Base-by-base conservation (phyloP, 1,139 yeast species). In the Blastobotrys petasosporus region DNA sequence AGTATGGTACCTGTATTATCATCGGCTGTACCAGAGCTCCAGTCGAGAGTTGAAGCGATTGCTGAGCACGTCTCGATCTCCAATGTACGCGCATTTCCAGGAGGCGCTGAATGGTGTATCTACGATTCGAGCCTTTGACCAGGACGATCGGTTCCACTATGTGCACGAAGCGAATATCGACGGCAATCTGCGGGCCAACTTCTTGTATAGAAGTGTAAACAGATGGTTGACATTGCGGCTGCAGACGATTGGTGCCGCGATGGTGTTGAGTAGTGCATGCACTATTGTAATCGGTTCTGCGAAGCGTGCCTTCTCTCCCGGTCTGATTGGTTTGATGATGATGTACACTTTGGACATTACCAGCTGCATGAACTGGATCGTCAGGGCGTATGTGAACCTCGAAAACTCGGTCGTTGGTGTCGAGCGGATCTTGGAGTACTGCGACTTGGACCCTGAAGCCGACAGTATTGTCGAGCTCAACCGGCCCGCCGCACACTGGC, bases 1-100 rank as follows among this genome's bases (percentile, higher is more conserved):
- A 47, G 78, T 71, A 54, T 67, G 90, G 47, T 92, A 92, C 67
- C 67, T 79, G 47, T 83, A 80, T 62, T 90, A 85, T 63, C 97
- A 94, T 65, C 85, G 79, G 59, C 86, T 83, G 64, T 85, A 82
- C 59, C 90, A 83, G 59, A 80, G 79, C 46, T 77, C 88, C 9
- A 79, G 88, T 8, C 75, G 94, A 61, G 95, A 86, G 62, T 68
- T 87, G 46, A 85, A 85, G 62, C 76, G 96, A 57, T 67, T 87
- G 57, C 86, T 85, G 57, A 85, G 94, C n/a, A 66, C 77, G 13
- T 73, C 84, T 55, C 73, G 94, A 62, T 85, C 95, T 1, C 77
- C 80, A 45, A 90, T 86, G 30, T 84, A 80, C 68, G 79, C 85
- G 50, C 87, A 84, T 56, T 82, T 86, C 62, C 85, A 82, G 58